Evolutionary conservation across 352 stramenopile genomes (phyloP).

Genomic region (Aphanomyces cochlioides): DNA sequence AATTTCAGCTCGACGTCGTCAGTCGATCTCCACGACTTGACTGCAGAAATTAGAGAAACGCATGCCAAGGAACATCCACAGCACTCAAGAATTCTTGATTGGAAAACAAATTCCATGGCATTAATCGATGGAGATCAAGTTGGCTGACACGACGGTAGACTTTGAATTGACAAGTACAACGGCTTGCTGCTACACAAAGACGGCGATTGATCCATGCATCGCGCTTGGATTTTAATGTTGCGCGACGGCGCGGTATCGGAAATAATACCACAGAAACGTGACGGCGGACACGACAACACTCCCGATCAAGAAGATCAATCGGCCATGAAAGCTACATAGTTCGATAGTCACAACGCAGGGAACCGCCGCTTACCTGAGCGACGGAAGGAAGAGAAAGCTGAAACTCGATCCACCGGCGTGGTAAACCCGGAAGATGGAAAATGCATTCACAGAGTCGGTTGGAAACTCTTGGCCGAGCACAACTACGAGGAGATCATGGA

Average conservation of each 20-base stretch:
- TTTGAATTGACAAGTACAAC: too few species aligned
- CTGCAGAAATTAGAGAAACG: too few species aligned
- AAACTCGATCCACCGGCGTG: slow-evolving; percentile 18
- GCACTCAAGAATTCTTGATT: too few species aligned
- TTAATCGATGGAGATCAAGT: too few species aligned
- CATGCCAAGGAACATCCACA: too few species aligned
- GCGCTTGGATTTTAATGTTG: neutral
- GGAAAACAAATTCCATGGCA: too few species aligned
- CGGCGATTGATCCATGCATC: neutral
- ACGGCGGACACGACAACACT: slow-evolving; percentile 1
- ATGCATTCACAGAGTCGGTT: slow-evolving; percentile 12
- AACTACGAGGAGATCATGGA: slow-evolving; percentile 1
- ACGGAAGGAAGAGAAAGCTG: slow-evolving; percentile 12
- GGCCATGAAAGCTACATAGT: slow-evolving; percentile 17
- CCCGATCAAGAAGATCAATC: neutral
- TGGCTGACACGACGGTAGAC: too few species aligned
- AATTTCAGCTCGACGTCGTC: neutral
- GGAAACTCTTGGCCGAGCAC: slow-evolving; percentile 24
- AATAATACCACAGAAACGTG: slow-evolving; percentile 8
- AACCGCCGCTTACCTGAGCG: slow-evolving; percentile 1
- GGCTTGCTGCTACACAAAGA: too few species aligned
- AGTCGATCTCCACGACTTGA: too few species aligned
- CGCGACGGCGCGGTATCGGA: neutral
- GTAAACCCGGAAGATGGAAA: slow-evolving; percentile 25
- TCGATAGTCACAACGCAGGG: neutral